Evolutionary conservation across 176 grass and related monocot genomes (phyloP), one percentile per base, ranked within the genome.

Genomic region (Thalia dealbata): DNA sequence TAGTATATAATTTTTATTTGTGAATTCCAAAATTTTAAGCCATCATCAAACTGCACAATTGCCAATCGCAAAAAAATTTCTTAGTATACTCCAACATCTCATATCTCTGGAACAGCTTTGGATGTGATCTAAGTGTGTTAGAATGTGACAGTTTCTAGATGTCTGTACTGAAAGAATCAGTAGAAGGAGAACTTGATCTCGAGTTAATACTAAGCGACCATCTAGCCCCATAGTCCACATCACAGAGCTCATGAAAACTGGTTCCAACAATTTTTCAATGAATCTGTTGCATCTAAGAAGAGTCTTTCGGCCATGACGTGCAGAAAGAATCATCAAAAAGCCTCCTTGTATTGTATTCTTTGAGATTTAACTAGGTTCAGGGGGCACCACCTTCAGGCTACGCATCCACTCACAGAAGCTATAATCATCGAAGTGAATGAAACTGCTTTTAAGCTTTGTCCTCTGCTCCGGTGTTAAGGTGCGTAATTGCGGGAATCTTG

Each of bases 391-490:
- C 76, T 93, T 99, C 82, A 99, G 85, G 83, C 85, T 99, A 70
- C 87, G 87, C 95, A 99, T 99, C 95, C 95, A 99, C 87, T 99
- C 95, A 8, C 90, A 99, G 79, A 99, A 91, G 68, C 95, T 99
- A 67, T 82, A 77, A 61, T 93, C 95, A 23, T 99, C 95, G 0
- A 93, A 99, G 42, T 88, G 85, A 79, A 99, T 77, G 83, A 99
- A 99, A 79, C 87, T 93, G 83, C 90, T 93, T 80, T 91, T 99
- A 59, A 99, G 74, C 74, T 59, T 81, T 64, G 83, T 65, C 74
- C 95, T 93, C 67, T 85, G 90, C 6, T 93, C 87, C 48, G 81
- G 81, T 65, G 76, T 79, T 62, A 99, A 85, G 0, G 81, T 79
- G 59, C 84, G 78, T 52, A 99, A 51, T 50, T 93, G 95, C 18